Conservation (phyloP, 495 filamentous ascomycete genomes). For the Neurospora sp. region DNA sequence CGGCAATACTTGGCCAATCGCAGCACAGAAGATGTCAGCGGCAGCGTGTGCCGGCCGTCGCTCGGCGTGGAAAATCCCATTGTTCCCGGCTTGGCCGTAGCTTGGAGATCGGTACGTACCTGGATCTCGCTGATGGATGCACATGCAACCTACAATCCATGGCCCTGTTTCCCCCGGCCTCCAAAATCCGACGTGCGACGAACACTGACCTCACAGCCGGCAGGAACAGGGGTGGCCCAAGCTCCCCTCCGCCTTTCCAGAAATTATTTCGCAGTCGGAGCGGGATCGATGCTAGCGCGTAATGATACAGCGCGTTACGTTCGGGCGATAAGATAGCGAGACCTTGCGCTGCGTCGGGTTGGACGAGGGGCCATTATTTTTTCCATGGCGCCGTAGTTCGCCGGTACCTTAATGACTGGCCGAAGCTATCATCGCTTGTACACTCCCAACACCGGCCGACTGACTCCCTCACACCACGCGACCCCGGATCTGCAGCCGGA, state of each 20-base stretch:
- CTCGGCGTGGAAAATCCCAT: not conserved
- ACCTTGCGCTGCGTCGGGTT: not conserved
- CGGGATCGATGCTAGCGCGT: not conserved
- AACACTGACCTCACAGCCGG: not conserved
- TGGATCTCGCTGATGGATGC: not conserved
- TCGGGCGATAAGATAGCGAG: not conserved
- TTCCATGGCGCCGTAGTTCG: not conserved
- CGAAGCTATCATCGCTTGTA: not conserved
- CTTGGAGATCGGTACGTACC: not conserved
- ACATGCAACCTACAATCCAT: not conserved
- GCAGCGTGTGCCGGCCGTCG: not conserved
- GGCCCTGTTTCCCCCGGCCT: not conserved
- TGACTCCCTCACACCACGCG: not conserved
- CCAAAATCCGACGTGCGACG: not conserved
- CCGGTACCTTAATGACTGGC: not conserved
- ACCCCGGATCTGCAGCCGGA: not conserved
- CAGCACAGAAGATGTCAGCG: not conserved
- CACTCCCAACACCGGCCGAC: not conserved
- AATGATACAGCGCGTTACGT: not conserved
- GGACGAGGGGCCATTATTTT: not conserved
- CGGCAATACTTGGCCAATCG: not conserved
- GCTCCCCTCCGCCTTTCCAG: not conserved
- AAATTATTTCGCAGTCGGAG: constrained; percentile 1
- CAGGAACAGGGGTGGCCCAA: not conserved
- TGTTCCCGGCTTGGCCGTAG: not conserved